phyloP scores from a whole-genome alignment of 1,284 basidiomycete genomes.

The Boletus semigastroideus region DNA sequence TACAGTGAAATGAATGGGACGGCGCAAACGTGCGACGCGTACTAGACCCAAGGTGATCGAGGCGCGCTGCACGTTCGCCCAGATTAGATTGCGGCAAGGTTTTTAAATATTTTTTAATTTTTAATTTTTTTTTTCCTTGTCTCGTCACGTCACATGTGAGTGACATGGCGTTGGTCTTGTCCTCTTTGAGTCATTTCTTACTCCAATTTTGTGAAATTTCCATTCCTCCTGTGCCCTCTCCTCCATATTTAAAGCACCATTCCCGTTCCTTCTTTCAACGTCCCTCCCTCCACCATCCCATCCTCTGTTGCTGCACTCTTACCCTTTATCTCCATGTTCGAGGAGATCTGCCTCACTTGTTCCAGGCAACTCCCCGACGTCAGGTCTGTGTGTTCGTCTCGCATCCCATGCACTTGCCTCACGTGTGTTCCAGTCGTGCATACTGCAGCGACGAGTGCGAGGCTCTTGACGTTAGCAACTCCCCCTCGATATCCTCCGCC shows the following conservation, averaged over 20 bases:
- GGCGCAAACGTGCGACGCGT: background rate
- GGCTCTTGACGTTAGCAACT: conserved; percentile 54
- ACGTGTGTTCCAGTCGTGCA: conserved; percentile 46
- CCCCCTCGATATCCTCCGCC: conserved; percentile 64
- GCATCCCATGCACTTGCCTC: conserved; percentile 22
- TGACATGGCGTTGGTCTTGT: conserved; percentile 26
- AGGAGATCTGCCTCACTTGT: conserved; percentile 72
- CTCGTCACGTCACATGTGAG: conserved; percentile 27
- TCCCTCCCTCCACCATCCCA: conserved; percentile 1
- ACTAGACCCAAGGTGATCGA: background rate
- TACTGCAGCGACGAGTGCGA: conserved; percentile 78
- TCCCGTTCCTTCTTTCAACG: conserved; percentile 22
- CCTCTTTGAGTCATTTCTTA: conserved; percentile 37
- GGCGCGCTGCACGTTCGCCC: conserved; percentile 9
- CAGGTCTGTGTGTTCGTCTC: conserved; percentile 48
- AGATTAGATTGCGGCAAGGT: conserved; percentile 3
- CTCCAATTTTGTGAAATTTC: conserved; percentile 34
- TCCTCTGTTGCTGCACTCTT: background rate
- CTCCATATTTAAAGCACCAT: conserved; percentile 35
- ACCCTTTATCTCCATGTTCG: conserved; percentile 52
- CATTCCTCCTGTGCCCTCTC: conserved; percentile 37
- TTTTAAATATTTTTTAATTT: conserved; percentile 1
- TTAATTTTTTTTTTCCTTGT: background rate
- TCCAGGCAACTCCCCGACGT: conserved; percentile 59
- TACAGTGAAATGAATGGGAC: background rate